phyloP scores from a whole-genome alignment of 441 rosid species.

The Jatropha multifida region DNA sequence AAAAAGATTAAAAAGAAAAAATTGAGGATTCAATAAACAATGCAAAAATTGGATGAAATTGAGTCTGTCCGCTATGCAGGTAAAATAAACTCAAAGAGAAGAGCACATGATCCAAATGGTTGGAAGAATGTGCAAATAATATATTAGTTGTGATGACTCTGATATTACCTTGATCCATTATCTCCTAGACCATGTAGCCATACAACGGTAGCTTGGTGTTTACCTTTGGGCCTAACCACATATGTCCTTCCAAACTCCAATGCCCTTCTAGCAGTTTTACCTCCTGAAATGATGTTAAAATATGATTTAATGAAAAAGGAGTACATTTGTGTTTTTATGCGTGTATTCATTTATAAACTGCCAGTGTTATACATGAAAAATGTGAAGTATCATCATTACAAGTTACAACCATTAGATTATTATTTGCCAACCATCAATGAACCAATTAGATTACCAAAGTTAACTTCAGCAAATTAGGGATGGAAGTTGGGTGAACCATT shows the following conservation, averaged over 20 bases:
- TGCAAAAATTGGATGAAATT: background rate
- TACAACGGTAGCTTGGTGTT: constrained; percentile 92
- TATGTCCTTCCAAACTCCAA: constrained; percentile 86
- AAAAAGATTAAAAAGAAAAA: constrained; percentile 18
- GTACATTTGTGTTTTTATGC: background rate
- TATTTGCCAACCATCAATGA: background rate
- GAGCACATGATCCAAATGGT: background rate
- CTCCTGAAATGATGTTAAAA: constrained; percentile 41
- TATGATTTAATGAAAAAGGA: background rate
- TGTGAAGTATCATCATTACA: background rate
- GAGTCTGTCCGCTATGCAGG: background rate
- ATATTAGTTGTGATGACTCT: background rate
- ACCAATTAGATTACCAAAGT: background rate
- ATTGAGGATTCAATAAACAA: constrained; percentile 7
- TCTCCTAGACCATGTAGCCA: constrained; percentile 99
- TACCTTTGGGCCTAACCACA: constrained; percentile 92
- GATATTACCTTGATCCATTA: constrained; percentile 77
- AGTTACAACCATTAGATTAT: background rate
- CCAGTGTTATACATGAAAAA: background rate
- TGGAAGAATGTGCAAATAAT: background rate
- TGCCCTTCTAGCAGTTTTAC: constrained; percentile 54
- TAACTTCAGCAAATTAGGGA: background rate
- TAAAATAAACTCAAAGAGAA: background rate
- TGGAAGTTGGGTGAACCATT: no score
- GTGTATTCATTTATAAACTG: background rate